These are phyloP conservation scores for Polyporus tsugae DNA, from an alignment of 1,284 basidiomycete species.

Conservation along the genomic window DNA sequence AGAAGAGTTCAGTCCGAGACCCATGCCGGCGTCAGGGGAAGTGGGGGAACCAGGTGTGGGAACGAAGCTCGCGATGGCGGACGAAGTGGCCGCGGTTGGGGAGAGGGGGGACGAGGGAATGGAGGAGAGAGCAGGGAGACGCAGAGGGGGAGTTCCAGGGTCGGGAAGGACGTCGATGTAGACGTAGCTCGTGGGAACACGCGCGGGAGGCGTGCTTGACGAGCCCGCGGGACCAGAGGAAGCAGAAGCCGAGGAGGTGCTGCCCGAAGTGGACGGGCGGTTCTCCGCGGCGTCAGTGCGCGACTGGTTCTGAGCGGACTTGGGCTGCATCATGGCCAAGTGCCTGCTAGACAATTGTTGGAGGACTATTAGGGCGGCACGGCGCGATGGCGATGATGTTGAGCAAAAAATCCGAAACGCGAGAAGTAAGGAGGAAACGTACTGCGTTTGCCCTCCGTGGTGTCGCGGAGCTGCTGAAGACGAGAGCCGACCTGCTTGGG, in stretches of 20 bases:
- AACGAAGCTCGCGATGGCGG: slow-evolving; percentile 29
- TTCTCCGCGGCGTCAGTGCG: slow-evolving; percentile 26
- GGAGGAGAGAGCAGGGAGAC: slow-evolving; percentile 28
- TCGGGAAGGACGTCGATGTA: slow-evolving; percentile 40
- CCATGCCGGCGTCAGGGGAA: slow-evolving; percentile 32
- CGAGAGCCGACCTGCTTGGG: slow-evolving; percentile 81
- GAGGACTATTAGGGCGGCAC: slow-evolving; percentile 21
- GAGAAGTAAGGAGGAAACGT: slow-evolving; percentile 20
- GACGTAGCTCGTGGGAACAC: slow-evolving; percentile 36
- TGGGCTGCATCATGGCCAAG: slow-evolving; percentile 38
- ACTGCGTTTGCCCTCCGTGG: slow-evolving; percentile 72
- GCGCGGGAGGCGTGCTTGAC: slow-evolving; percentile 28
- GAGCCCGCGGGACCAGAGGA: slow-evolving; percentile 34
- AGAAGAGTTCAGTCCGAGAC: slow-evolving; percentile 28
- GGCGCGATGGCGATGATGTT: not conserved
- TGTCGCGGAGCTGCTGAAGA: slow-evolving; percentile 76
- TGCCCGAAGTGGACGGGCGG: slow-evolving; percentile 26
- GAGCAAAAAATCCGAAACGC: not conserved
- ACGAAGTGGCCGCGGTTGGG: slow-evolving; percentile 25
- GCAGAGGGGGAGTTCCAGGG: slow-evolving; percentile 31
- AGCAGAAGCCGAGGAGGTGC: slow-evolving; percentile 31
- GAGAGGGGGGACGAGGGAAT: slow-evolving; percentile 25
- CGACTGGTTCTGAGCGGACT: slow-evolving; percentile 26
- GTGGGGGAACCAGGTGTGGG: slow-evolving; percentile 26
- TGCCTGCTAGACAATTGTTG: slow-evolving; percentile 44